Evolutionary conservation across 2,329 filamentous ascomycete genomes (phyloP).

Genomic region (Lojkania enalia): DNA sequence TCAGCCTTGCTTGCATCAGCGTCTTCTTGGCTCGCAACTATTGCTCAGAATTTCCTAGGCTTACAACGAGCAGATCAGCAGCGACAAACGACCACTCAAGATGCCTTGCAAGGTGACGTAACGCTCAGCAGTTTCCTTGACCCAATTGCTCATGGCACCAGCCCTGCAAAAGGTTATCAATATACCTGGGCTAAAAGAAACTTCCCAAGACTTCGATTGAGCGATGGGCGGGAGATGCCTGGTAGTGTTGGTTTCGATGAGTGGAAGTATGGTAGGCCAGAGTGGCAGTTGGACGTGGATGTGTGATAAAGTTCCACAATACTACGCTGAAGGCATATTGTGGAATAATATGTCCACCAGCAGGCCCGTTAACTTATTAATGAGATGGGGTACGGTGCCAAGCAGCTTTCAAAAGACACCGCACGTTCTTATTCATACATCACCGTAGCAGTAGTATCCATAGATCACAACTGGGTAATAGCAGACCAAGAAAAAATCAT

Average conservation of each 20-base stretch:
- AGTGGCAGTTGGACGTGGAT: slow-evolving; percentile 28
- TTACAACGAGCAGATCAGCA: slow-evolving; percentile 14
- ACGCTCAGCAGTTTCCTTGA: slow-evolving; percentile 11
- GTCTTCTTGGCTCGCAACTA: slow-evolving; percentile 7
- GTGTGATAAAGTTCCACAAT: neutral
- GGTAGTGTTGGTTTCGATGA: slow-evolving; percentile 46
- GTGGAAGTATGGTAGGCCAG: slow-evolving; percentile 39
- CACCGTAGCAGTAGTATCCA: too few relatives aligned
- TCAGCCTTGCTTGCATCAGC: slow-evolving; percentile 1
- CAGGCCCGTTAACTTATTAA: too few relatives aligned
- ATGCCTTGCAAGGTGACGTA: neutral
- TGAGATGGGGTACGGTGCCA: too few relatives aligned
- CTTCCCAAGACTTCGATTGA: slow-evolving; percentile 51
- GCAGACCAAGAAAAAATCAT: too few relatives aligned
- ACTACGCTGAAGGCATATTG: too few relatives aligned
- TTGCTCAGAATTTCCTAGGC: slow-evolving; percentile 17
- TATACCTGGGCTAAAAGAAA: slow-evolving; percentile 48
- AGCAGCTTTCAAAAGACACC: too few relatives aligned
- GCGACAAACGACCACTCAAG: neutral
- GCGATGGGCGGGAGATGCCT: slow-evolving; percentile 53
- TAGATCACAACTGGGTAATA: too few relatives aligned
- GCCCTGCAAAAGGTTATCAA: slow-evolving; percentile 33
- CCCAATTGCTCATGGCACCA: slow-evolving; percentile 12
- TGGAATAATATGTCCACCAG: too few relatives aligned
- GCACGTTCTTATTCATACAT: too few relatives aligned